Evolutionary conservation across 352 stramenopile genomes (phyloP).

Genomic region (Globisporangium spinosum): DNA sequence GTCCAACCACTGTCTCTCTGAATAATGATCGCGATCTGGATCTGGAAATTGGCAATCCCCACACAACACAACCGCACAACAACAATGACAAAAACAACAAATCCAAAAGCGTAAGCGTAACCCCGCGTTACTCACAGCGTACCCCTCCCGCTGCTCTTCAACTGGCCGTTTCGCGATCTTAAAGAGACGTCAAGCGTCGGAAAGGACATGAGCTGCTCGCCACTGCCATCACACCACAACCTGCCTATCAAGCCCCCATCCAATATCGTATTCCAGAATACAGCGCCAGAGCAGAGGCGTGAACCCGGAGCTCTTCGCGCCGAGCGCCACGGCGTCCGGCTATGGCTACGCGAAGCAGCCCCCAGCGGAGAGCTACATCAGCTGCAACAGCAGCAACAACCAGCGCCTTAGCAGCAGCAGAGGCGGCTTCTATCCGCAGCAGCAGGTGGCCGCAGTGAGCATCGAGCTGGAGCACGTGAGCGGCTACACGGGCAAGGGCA

Average conservation of each 20-base stretch:
- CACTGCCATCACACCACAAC: too few relatives aligned
- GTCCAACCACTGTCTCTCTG: not conserved
- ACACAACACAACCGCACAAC: not conserved
- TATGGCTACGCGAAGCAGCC: slow-evolving; percentile 6
- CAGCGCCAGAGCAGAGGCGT: slow-evolving; percentile 32
- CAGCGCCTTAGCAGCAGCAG: slow-evolving; percentile 16
- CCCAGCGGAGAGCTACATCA: slow-evolving; percentile 4
- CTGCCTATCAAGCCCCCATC: not conserved
- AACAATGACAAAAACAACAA: not conserved
- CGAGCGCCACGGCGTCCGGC: slow-evolving; percentile 20
- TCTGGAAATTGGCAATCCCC: not conserved
- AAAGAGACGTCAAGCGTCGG: slow-evolving; percentile 3
- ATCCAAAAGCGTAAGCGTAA: not conserved
- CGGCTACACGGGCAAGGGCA: slow-evolving; percentile 52
- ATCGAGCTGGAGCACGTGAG: slow-evolving; percentile 72
- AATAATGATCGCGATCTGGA: not conserved
- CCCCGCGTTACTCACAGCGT: too few relatives aligned
- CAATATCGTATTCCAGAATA: slow-evolving; percentile 13
- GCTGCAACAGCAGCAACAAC: slow-evolving; percentile 6
- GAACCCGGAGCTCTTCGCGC: slow-evolving; percentile 57
- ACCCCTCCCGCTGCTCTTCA: not conserved
- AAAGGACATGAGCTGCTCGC: too few relatives aligned
- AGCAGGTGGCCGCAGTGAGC: slow-evolving; percentile 12
- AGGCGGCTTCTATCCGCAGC: slow-evolving; percentile 12
- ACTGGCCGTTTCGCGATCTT: slow-evolving; percentile 5